Conservation (phyloP, 257 asterid genomes). For the Nicotiana otophora region DNA sequence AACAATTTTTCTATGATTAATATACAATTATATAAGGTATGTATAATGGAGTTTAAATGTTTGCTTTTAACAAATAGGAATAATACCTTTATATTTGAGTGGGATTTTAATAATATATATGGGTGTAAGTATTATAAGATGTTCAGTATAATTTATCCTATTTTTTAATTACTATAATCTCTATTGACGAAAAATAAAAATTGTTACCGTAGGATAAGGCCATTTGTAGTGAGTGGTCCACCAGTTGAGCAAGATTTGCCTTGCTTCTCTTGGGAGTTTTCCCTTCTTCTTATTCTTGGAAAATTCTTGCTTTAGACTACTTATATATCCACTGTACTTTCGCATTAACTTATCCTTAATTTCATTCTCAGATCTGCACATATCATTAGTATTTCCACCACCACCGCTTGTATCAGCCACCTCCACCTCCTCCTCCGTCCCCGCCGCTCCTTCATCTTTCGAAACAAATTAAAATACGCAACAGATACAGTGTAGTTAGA, state of each 20-base stretch:
- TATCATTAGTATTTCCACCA: not conserved
- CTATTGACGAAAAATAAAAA: not conserved
- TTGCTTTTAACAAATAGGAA: too few species aligned
- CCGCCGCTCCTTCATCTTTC: not conserved
- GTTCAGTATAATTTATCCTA: too few species aligned
- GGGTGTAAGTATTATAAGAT: too few species aligned
- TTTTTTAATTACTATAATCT: too few species aligned
- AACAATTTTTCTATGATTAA: too few species aligned
- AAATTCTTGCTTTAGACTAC: conserved; percentile 12
- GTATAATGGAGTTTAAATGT: too few species aligned
- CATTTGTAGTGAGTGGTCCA: conserved; percentile 18
- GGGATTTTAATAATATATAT: too few species aligned
- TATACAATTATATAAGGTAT: too few species aligned
- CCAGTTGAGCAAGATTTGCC: conserved; percentile 11
- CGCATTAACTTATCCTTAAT: conserved; percentile 9
- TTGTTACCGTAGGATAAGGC: conserved; percentile 17
- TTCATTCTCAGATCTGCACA: not conserved
- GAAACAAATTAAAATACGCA: not conserved
- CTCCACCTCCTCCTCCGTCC: not conserved
- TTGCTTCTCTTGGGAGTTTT: conserved; percentile 16
- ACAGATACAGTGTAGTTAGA: not conserved
- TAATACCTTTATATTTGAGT: too few species aligned
- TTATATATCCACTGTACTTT: conserved; percentile 16
- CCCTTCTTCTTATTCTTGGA: conserved; percentile 16
- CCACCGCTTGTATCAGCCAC: not conserved